A percentile compares a stretch with the other conserved stretches of the same genome.
phyloP scores from a whole-genome alignment of 1,284 basidiomycete genomes.

The Boletus smithii region DNA sequence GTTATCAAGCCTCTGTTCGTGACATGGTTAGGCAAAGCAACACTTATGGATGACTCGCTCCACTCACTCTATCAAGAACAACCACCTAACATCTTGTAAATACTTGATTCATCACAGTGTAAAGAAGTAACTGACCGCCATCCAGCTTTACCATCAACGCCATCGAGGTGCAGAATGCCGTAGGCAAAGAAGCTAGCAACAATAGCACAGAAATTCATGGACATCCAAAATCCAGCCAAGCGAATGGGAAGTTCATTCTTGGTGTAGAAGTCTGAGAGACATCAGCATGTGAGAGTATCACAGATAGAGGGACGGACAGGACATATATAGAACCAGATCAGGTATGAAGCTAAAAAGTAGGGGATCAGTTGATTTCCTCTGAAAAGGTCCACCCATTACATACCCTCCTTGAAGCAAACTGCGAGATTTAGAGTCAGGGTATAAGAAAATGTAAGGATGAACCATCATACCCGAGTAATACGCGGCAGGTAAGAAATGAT shows the following conservation, averaged over 20 bases:
- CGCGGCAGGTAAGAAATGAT: constrained; percentile 48
- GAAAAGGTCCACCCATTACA: too few species aligned
- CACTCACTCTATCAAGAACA: constrained; percentile 27
- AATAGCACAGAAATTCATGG: constrained; percentile 46
- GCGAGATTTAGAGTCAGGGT: constrained; percentile 15
- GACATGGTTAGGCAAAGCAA: neutral
- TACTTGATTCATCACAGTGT: neutral
- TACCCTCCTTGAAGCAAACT: constrained; percentile 60
- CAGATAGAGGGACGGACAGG: constrained; percentile 40
- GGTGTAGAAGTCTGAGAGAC: constrained; percentile 49
- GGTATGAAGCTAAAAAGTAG: constrained; percentile 45
- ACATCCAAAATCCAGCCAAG: constrained; percentile 66
- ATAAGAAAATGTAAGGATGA: neutral
- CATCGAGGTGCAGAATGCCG: constrained; percentile 61
- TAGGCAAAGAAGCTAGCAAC: constrained; percentile 61
- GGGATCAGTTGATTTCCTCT: neutral
- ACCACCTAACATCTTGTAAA: constrained; percentile 17
- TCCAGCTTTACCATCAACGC: constrained; percentile 52
- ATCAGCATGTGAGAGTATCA: neutral
- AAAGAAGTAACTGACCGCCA: constrained; percentile 44
- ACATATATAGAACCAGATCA: constrained; percentile 63
- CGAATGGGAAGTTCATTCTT: constrained; percentile 66
- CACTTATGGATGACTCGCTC: constrained; percentile 7
- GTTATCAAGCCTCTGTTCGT: constrained; percentile 46
- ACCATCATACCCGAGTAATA: constrained; percentile 39